A percentile compares a stretch with the other conserved stretches of the same genome.
phyloP scores from a whole-genome alignment of 2,329 filamentous ascomycete genomes.

The Aspergillus eucalypticola region DNA sequence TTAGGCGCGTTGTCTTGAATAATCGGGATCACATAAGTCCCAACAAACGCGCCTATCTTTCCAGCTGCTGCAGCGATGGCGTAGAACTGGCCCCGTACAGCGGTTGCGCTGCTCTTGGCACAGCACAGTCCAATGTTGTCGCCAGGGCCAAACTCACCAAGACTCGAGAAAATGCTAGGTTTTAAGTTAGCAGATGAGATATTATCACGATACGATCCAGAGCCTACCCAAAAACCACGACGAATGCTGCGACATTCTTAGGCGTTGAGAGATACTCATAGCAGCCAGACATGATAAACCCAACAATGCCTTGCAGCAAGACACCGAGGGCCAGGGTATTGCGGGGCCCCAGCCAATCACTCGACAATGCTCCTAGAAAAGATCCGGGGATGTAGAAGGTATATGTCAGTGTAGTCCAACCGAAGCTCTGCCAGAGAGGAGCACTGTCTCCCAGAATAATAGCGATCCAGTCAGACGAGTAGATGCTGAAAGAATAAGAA shows the following conservation, averaged over 20 bases:
- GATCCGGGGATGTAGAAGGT: conserved; percentile 86
- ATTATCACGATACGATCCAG: neutral
- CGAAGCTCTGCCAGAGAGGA: conserved; percentile 74
- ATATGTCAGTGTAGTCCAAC: conserved; percentile 87
- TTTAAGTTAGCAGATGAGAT: neutral
- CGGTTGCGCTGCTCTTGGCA: conserved; percentile 83
- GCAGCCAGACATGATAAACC: conserved; percentile 84
- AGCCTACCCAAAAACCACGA: conserved; percentile 69
- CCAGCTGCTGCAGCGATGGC: conserved; percentile 51
- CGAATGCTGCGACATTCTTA: conserved; percentile 70
- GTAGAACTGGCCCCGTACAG: conserved; percentile 78
- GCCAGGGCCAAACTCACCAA: conserved; percentile 81
- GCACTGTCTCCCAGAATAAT: conserved; percentile 63
- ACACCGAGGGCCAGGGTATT: conserved; percentile 73
- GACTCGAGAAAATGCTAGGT: conserved; percentile 65
- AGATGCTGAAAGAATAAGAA: conserved; percentile 81
- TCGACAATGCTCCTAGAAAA: conserved; percentile 71
- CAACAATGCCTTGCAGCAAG: conserved; percentile 70
- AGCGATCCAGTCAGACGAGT: conserved; percentile 63
- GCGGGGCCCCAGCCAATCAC: conserved; percentile 77
- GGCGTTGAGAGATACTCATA: conserved; percentile 69
- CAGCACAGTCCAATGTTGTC: conserved; percentile 89
- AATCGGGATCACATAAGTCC: conserved; percentile 78
- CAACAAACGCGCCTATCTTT: conserved; percentile 70
- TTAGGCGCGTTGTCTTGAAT: conserved; percentile 61